These are phyloP conservation scores for Ilex asprella DNA, from an alignment of 257 asterid species.

Conservation along the genomic window DNA sequence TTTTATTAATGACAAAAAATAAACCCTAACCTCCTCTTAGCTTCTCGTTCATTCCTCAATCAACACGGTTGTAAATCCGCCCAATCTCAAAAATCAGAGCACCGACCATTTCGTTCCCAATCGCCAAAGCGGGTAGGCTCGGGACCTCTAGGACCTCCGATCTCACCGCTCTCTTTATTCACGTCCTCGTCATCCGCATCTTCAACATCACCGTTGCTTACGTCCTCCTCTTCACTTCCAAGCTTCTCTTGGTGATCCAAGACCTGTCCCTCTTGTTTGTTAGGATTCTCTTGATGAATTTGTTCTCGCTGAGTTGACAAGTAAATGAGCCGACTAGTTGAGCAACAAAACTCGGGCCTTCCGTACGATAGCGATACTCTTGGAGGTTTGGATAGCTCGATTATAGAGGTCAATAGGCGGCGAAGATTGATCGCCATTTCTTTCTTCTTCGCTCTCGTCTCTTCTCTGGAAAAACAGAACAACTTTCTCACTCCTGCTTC, in stretches of 20 bases:
- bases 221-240: slow-evolving; percentile 20
- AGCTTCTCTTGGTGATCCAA: slow-evolving; percentile 22
- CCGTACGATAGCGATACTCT: background rate
- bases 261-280: slow-evolving; percentile 1
- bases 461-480: too few species aligned
- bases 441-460: background rate
- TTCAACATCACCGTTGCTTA: slow-evolving; percentile 5
- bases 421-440: slow-evolving; percentile 50
- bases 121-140: slow-evolving; percentile 93
- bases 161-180: slow-evolving; percentile 55
- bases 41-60: background rate
- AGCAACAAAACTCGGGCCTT: background rate
- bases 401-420: slow-evolving; percentile 29
- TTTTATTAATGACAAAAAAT: background rate
- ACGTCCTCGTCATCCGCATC: slow-evolving; percentile 10
- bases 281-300: slow-evolving; percentile 7
- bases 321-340: slow-evolving; percentile 33
- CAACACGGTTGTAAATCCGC: too few species aligned
- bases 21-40: background rate
- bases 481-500: background rate
- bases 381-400: slow-evolving; percentile 25
- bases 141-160: slow-evolving; percentile 87
- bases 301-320: slow-evolving; percentile 39
- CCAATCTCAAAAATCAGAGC: slow-evolving; percentile 63
- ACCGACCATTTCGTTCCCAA: slow-evolving; percentile 86